Percentiles rank a stretch among this genome's conserved stretches.
These are phyloP conservation scores for Amphirosellinia nigrospora DNA, from an alignment of 495 filamentous ascomycete species.

Conservation along the genomic window DNA sequence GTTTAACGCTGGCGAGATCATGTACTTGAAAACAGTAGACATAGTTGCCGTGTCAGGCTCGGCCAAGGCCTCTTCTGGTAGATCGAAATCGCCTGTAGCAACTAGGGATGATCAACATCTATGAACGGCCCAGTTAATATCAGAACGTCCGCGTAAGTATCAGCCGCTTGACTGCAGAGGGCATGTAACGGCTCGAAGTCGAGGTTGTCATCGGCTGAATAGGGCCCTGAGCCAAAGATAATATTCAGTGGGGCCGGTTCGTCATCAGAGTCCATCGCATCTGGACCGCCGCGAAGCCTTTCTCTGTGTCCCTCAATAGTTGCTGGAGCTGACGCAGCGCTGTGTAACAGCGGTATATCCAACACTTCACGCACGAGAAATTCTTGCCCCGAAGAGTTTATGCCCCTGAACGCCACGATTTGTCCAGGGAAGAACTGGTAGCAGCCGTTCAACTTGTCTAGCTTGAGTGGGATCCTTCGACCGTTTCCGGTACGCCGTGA, in stretches of 20 bases:
- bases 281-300: slow-evolving; percentile 64
- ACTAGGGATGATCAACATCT: slow-evolving; percentile 92
- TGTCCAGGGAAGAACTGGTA: slow-evolving; percentile 95
- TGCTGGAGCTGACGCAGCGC: slow-evolving; percentile 66
- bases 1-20: slow-evolving; percentile 71
- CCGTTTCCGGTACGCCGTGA: slow-evolving; percentile 86
- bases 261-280: slow-evolving; percentile 61
- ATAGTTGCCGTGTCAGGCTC: slow-evolving; percentile 81
- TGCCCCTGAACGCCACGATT: slow-evolving; percentile 84
- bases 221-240: slow-evolving; percentile 83
- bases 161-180: slow-evolving; percentile 76
- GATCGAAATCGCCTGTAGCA: slow-evolving; percentile 85
- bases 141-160: slow-evolving; percentile 77
- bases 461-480: slow-evolving; percentile 76
- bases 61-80: slow-evolving; percentile 70
- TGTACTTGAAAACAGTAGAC: slow-evolving; percentile 79
- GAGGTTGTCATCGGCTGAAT: slow-evolving; percentile 88
- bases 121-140: slow-evolving; percentile 87
- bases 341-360: slow-evolving; percentile 70
- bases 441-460: slow-evolving; percentile 64
- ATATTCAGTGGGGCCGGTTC: slow-evolving; percentile 71
- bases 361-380: slow-evolving; percentile 83
- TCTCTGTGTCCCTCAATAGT: slow-evolving; percentile 68
- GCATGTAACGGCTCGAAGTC: slow-evolving; percentile 84
- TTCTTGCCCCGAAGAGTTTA: slow-evolving; percentile 83